Percentiles rank a stretch among this genome's conserved stretches.
Evolutionary conservation across 192 early-diverging fungal species (phyloP).

Genomic region (Backusella circina): DNA sequence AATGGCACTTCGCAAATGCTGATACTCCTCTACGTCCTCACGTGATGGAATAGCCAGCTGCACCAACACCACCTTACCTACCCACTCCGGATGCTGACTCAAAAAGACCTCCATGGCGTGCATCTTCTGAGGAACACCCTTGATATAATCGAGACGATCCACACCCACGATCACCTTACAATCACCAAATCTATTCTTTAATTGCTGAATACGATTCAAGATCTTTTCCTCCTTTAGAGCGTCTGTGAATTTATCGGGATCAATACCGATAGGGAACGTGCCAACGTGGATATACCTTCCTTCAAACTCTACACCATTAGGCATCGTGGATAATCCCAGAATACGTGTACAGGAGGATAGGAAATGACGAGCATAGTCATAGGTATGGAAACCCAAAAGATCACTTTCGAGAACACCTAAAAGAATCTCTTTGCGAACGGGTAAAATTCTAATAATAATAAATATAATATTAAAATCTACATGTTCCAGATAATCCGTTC

Average conservation of each 20-base stretch:
- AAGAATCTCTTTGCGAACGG: constrained; percentile 91
- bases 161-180: constrained; percentile 94
- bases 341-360: constrained; percentile 96
- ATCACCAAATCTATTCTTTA: constrained; percentile 85
- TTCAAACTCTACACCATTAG: constrained; percentile 91
- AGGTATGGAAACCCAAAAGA: constrained; percentile 98
- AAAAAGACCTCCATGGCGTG: constrained; percentile 95
- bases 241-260: constrained; percentile 90
- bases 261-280: constrained; percentile 99
- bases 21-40: constrained; percentile 98
- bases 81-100: constrained; percentile 82
- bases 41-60: constrained; percentile 98
- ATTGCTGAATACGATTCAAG: constrained; percentile 66
- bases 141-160: constrained; percentile 99
- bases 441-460: constrained; percentile 65
- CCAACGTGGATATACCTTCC: constrained; percentile 93
- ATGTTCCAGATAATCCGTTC: neutral
- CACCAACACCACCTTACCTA: constrained; percentile 91
- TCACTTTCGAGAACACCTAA: constrained; percentile 90
- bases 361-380: constrained; percentile 99
- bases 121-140: constrained; percentile 99
- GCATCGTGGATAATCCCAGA: constrained; percentile 88
- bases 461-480: neutral
- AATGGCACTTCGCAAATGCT: constrained; percentile 87
- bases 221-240: constrained; percentile 71